Base-by-base conservation (phyloP, 148 eudicot species). In the Amaranthus hypochondriacus region DNA sequence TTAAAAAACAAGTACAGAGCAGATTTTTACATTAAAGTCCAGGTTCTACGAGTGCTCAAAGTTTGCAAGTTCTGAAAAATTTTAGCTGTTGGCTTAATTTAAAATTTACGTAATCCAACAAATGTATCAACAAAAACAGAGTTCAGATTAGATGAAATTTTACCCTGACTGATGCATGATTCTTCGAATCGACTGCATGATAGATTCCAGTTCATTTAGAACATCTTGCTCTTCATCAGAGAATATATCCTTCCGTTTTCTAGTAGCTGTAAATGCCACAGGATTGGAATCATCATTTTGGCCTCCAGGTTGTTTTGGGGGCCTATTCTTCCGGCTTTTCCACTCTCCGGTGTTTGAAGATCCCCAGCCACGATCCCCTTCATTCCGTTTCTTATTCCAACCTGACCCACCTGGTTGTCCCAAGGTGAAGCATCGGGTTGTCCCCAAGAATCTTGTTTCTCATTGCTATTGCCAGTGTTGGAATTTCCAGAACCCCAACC, bases 91-190 rank as follows among this genome's bases (percentile, higher is more conserved):
- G n/a, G n/a, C n/a, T n/a, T n/a, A n/a, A n/a, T n/a, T n/a, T n/a
- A n/a, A n/a, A n/a, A n/a, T n/a, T n/a, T n/a, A n/a, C n/a, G n/a
- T 28, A 49, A 67, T n/a, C 56, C 15, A 44, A 50, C 7, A 67
- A 49, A 67, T 50, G 46, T 43, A 67, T 50, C 70, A 67, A 67
- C 7, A 7, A 50, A 48, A 66, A 48, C 18, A 66, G 15, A 66
- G 13, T 67, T 18, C 2, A 56, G 44, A 66, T 10, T 58, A 51
- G n/a, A 62, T 15, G 67, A n/a, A 73, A 14, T 28, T 28, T 69
- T 90, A 95, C 97, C 94, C 91, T 3, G 86, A 69, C 72, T 81
- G 89, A 70, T 86, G 83, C 96, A 92, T 87, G 10, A 95, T 89
- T 73, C 86, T 85, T 83, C 91, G 83, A 74, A 88, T 81, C 9